Evolutionary conservation across 768 basidiomycete genomes (phyloP).

Genomic region (Russula brevipes): DNA sequence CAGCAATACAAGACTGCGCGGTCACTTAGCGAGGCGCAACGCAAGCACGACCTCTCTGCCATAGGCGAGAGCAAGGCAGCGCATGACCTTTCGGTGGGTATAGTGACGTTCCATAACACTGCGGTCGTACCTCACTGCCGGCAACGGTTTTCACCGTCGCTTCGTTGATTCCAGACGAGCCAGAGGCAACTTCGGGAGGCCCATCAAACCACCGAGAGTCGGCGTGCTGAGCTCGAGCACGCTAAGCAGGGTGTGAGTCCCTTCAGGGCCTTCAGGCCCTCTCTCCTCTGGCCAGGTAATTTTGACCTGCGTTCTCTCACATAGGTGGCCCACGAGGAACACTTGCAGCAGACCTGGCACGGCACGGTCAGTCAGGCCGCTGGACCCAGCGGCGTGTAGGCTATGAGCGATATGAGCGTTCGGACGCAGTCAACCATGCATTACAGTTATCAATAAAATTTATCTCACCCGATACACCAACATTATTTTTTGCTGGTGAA

Average conservation of each 20-base stretch:
- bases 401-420: neutral
- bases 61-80: slow-evolving; percentile 40
- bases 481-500: neutral
- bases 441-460: neutral
- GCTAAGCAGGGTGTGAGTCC: slow-evolving; percentile 29
- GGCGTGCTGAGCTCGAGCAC: slow-evolving; percentile 28
- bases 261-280: slow-evolving; percentile 29
- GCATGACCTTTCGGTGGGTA: slow-evolving; percentile 41
- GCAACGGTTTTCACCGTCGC: neutral
- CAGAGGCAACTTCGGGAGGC: slow-evolving; percentile 28
- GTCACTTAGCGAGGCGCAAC: slow-evolving; percentile 48
- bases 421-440: too few relatives aligned
- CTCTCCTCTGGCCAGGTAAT: neutral
- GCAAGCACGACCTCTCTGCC: slow-evolving; percentile 47
- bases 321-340: slow-evolving; percentile 4
- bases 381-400: neutral
- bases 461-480: neutral
- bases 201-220: slow-evolving; percentile 28
- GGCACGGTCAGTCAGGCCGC: neutral
- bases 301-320: neutral
- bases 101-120: neutral
- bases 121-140: neutral
- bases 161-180: slow-evolving; percentile 25
- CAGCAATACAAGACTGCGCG: slow-evolving; percentile 48
- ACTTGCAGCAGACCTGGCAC: neutral